Conservation (phyloP, 2,329 filamentous ascomycete genomes). For the Alternaria ethzedia region DNA sequence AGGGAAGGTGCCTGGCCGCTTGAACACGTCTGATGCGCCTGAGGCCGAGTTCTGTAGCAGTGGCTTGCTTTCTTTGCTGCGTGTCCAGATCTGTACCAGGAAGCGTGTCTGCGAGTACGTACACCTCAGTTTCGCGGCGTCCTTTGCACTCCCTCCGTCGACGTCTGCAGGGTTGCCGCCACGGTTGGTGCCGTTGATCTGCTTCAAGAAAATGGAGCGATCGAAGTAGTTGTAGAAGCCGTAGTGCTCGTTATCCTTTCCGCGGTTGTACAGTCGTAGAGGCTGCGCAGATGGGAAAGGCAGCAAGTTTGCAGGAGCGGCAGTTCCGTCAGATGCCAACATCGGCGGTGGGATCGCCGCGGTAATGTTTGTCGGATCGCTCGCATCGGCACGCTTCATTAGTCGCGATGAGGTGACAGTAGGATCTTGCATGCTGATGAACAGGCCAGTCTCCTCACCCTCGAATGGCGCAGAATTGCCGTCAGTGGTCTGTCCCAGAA, state of each 20-base stretch:
- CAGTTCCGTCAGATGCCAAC: slow-evolving; percentile 71
- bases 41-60: slow-evolving; percentile 37
- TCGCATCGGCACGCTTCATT: slow-evolving; percentile 43
- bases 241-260: slow-evolving; percentile 81
- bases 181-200: slow-evolving; percentile 56
- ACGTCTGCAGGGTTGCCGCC: slow-evolving; percentile 53
- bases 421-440: slow-evolving; percentile 71
- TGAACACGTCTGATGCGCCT: slow-evolving; percentile 52
- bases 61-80: slow-evolving; percentile 49
- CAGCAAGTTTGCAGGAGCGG: slow-evolving; percentile 73
- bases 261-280: slow-evolving; percentile 83
- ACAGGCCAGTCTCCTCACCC: slow-evolving; percentile 89
- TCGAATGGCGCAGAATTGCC: slow-evolving; percentile 72
- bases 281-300: slow-evolving; percentile 75
- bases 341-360: slow-evolving; percentile 68
- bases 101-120: slow-evolving; percentile 68
- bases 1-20: slow-evolving; percentile 64
- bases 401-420: slow-evolving; percentile 37
- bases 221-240: slow-evolving; percentile 94
- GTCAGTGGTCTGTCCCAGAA: slow-evolving; percentile 87
- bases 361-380: slow-evolving; percentile 51
- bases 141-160: slow-evolving; percentile 57
- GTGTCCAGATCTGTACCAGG: slow-evolving; percentile 68
- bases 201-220: slow-evolving; percentile 81
- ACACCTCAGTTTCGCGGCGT: slow-evolving; percentile 57